Conservation (phyloP, 2,329 filamentous ascomycete genomes). For the Claviceps pusilla region DNA sequence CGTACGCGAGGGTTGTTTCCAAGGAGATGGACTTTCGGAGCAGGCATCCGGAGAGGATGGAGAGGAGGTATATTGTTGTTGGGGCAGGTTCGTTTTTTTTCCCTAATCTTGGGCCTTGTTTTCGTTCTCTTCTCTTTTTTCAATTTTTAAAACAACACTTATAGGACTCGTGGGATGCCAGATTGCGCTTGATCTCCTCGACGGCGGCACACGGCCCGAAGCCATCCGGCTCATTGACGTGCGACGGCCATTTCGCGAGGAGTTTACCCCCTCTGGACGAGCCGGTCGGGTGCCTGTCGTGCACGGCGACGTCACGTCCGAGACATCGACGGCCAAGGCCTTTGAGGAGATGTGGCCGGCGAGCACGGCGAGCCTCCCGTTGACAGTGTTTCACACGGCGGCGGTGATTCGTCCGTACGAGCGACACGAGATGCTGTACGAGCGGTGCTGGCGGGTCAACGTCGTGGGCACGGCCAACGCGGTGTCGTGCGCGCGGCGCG, state of each 20-base stretch:
- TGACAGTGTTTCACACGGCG: constrained; percentile 44
- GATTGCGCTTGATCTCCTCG: constrained; percentile 37
- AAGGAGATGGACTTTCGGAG: constrained; percentile 20
- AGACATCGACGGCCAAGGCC: constrained; percentile 25
- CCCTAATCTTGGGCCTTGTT: not conserved
- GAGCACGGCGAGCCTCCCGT: constrained; percentile 25
- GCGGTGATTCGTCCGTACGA: constrained; percentile 38
- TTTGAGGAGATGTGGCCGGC: constrained; percentile 33
- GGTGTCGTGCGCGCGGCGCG: constrained; percentile 28
- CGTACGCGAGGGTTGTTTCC: constrained; percentile 12
- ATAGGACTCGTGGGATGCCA: constrained; percentile 39
- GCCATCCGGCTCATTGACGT: constrained; percentile 41
- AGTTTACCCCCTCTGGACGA: constrained; percentile 22
- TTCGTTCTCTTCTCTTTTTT: constrained; percentile 7
- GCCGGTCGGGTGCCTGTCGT: constrained; percentile 26
- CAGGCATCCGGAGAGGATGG: constrained; percentile 23
- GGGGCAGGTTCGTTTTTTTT: constrained; percentile 17
- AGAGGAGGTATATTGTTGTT: constrained; percentile 29
- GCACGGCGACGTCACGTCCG: constrained; percentile 35
- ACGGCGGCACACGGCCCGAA: constrained; percentile 33
- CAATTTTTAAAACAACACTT: too few species aligned
- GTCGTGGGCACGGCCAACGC: constrained; percentile 34
- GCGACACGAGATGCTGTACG: constrained; percentile 28
- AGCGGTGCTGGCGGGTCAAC: constrained; percentile 32
- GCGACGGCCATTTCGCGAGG: constrained; percentile 24